Conservation (phyloP, 2,329 filamentous ascomycete genomes). For the Curvularia hawaiiensis region DNA sequence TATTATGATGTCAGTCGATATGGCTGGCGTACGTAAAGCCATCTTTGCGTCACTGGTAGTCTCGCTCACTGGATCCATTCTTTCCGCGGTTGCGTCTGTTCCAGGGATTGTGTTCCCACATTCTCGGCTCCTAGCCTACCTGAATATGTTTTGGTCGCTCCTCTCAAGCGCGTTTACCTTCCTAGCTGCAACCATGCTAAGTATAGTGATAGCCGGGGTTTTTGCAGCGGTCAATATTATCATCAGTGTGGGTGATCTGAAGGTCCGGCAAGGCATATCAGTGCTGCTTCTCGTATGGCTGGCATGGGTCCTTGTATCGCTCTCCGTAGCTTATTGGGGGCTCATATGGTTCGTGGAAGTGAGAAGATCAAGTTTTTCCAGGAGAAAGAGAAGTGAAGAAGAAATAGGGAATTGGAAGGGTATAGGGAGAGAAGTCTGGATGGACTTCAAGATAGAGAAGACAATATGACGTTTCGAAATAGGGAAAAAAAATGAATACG, state of each 20-base stretch:
- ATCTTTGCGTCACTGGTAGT: slow-evolving; percentile 28
- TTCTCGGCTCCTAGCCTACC: slow-evolving; percentile 29
- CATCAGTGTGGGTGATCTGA: slow-evolving; percentile 15
- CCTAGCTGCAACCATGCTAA: slow-evolving; percentile 24
- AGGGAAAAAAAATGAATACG: neutral
- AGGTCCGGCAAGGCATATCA: slow-evolving; percentile 14
- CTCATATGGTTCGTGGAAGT: slow-evolving; percentile 37
- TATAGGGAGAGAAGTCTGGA: slow-evolving; percentile 21
- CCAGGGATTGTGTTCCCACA: slow-evolving; percentile 28
- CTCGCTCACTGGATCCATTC: slow-evolving; percentile 17
- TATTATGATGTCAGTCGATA: neutral
- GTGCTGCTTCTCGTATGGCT: slow-evolving; percentile 30
- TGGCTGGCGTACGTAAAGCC: slow-evolving; percentile 14
- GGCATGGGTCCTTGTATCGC: slow-evolving; percentile 13
- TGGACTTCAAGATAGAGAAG: slow-evolving; percentile 23
- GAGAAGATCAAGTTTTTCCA: slow-evolving; percentile 22
- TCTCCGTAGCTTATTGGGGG: slow-evolving; percentile 27
- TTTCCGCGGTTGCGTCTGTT: slow-evolving; percentile 18
- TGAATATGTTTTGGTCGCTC: slow-evolving; percentile 20
- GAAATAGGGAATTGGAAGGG: slow-evolving; percentile 34
- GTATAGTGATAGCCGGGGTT: slow-evolving; percentile 14
- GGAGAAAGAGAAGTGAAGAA: slow-evolving; percentile 21
- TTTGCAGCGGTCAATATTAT: slow-evolving; percentile 11
- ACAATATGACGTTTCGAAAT: neutral
- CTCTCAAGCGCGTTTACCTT: slow-evolving; percentile 18